Evolutionary conservation across 768 basidiomycete genomes (phyloP), one percentile per base, ranked within the genome.

Genomic region (Coprinopsis sp.): DNA sequence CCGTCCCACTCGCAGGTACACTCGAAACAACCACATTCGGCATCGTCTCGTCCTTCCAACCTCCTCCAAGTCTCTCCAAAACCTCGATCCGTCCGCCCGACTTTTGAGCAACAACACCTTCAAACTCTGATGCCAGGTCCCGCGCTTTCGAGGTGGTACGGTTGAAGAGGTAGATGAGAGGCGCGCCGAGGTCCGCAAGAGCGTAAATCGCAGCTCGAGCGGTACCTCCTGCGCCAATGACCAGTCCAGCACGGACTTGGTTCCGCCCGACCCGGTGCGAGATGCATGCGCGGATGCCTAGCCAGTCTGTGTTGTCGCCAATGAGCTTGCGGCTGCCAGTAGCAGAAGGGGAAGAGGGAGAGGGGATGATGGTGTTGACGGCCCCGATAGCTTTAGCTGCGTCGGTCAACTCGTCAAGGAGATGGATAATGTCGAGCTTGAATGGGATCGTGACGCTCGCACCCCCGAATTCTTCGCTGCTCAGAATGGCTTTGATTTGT

Each of bases 261-360:
- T 62, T 58, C 3, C 65, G 59, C 11, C 60, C 53, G n/a, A 81
- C 66, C 29, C 68, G 69, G 2, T 68, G 60, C 12, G 57, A 56
- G 43, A 83, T 74, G 54, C 71, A 76, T 14, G 81, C 71, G 13
- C 74, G 74, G 54, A 99, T 94, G 0, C 91, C 95, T 37, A 89
- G 65, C 86, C 95, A 98, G 59, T 98, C 96, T 0, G 94, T 96
- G 68, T 98, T 99, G 58, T 98, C 93, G 2, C 96, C 96, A 34
- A 78, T 72, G 14, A 98, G 70, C n/a, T 74, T 67, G 7, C 66
- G 65, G 10, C n/a, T n/a, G n/a, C 58, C 59, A 2, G 59, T 59
- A 2, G 65, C 59, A 2, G 57, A 2, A 11, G 37, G 8, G 6
- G 37, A 41, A 25, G 37, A 14, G 29, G 24, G 21, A n/a, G 33